phyloP scores from a whole-genome alignment of 2,329 filamentous ascomycete genomes.

The Dothistroma septosporum region DNA sequence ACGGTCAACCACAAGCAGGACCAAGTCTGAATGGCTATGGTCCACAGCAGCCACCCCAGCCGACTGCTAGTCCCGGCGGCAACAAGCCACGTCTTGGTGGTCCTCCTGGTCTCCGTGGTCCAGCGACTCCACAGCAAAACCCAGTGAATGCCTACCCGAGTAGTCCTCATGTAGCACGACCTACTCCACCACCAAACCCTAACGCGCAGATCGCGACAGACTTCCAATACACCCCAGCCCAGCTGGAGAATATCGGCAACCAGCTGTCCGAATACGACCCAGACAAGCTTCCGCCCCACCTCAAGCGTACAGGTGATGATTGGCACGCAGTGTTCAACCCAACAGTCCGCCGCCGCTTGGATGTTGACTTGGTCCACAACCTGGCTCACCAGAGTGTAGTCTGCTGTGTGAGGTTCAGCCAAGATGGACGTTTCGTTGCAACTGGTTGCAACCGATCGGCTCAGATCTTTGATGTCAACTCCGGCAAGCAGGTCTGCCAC shows the following conservation, averaged over 20 bases:
- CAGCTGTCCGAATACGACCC: constrained; percentile 81
- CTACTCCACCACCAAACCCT: constrained; percentile 59
- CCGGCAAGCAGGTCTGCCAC: constrained; percentile 81
- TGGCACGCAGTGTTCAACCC: constrained; percentile 97
- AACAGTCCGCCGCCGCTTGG: constrained; percentile 77
- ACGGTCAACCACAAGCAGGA: constrained; percentile 52
- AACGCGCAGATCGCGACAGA: constrained; percentile 28
- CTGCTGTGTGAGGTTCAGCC: constrained; percentile 95
- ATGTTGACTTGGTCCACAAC: constrained; percentile 91
- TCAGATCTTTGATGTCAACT: constrained; percentile 94
- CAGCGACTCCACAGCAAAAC: constrained; percentile 88
- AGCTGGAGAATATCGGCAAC: constrained; percentile 54
- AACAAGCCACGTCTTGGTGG: constrained; percentile 54
- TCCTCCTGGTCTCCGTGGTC: constrained; percentile 44
- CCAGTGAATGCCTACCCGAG: constrained; percentile 82
- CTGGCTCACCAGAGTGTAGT: constrained; percentile 93
- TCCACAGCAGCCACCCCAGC: constrained; percentile 76
- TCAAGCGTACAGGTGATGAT: constrained; percentile 84
- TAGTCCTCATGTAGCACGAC: constrained; percentile 83
- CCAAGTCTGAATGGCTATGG: constrained; percentile 67
- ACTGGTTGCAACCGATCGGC: constrained; percentile 98
- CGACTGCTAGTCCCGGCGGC: constrained; percentile 81
- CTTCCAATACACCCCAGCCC: constrained; percentile 34
- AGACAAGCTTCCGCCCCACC: constrained; percentile 75
- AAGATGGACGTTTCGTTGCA: constrained; percentile 90